These are phyloP conservation scores for Dactylis glomerata DNA, from an alignment of 176 grass and related monocot species.

Conservation along the genomic window DNA sequence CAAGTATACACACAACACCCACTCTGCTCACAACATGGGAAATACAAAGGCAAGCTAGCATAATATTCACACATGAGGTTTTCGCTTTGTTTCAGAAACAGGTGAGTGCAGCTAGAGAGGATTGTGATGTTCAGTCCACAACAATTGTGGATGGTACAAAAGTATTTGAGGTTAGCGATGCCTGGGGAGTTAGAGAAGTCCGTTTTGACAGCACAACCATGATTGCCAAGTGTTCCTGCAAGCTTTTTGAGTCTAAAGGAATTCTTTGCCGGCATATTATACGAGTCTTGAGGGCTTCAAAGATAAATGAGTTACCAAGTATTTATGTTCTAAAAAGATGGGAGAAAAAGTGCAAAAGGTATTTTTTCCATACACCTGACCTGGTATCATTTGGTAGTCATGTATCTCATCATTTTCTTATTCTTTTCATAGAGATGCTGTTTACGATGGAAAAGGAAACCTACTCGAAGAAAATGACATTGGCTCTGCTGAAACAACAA, in stretches of 20 bases:
- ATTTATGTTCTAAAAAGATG: background rate
- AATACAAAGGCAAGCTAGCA: background rate
- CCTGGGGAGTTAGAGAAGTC: background rate
- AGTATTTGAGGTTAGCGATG: no score
- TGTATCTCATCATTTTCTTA: background rate
- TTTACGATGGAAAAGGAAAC: background rate
- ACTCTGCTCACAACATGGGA: background rate
- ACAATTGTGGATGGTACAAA: no score
- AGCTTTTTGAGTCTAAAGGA: background rate
- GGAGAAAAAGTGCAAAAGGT: background rate
- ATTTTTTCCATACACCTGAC: background rate
- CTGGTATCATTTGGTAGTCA: background rate
- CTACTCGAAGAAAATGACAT: background rate
- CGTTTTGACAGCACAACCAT: background rate
- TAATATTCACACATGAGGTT: background rate
- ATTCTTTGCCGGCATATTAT: background rate
- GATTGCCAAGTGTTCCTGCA: background rate
- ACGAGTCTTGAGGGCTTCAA: background rate
- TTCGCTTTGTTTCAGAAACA: background rate
- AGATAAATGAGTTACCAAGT: background rate
- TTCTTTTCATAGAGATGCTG: background rate
- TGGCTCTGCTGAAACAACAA: background rate
- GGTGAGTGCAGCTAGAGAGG: no score
- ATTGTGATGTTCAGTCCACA: no score
- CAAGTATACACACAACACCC: no score